Evolutionary conservation across 108 stramenopile genomes (phyloP).

Genomic region (Parmales sp.): DNA sequence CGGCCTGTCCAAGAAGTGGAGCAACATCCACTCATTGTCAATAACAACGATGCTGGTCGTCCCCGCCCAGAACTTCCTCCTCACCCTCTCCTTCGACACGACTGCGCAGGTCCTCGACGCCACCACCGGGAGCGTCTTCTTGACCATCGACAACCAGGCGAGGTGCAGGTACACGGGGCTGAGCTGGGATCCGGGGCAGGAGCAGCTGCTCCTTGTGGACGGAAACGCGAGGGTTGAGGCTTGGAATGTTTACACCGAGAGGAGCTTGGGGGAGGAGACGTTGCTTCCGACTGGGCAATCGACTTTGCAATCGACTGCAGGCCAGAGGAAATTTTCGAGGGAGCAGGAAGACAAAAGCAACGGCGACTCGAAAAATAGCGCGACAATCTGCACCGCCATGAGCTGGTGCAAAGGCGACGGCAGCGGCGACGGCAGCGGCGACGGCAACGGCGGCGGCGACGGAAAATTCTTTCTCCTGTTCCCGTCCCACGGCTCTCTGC

Average conservation of each 20-base stretch:
- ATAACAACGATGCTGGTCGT: background rate
- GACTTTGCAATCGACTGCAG: no score
- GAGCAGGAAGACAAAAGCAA: background rate
- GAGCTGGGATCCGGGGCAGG: background rate
- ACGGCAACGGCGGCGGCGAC: background rate
- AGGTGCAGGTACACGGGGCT: background rate
- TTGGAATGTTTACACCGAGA: slow-evolving; percentile 4
- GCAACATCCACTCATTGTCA: background rate
- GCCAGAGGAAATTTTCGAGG: no score
- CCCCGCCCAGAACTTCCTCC: background rate
- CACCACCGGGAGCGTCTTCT: background rate
- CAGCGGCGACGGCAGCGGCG: background rate
- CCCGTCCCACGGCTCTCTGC: background rate
- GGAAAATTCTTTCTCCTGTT: background rate
- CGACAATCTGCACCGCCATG: background rate
- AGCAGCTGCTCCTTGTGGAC: slow-evolving; percentile 6
- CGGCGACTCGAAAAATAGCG: background rate
- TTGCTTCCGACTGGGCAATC: background rate
- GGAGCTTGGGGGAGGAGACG: background rate
- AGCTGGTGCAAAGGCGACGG: background rate
- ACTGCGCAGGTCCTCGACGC: background rate
- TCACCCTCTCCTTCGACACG: background rate
- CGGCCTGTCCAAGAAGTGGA: slow-evolving; percentile 5
- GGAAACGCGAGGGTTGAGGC: background rate
- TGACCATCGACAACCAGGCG: background rate